Evolutionary conservation across 108 stramenopile genomes (phyloP).

Genomic region (Bacterosira constricta): DNA sequence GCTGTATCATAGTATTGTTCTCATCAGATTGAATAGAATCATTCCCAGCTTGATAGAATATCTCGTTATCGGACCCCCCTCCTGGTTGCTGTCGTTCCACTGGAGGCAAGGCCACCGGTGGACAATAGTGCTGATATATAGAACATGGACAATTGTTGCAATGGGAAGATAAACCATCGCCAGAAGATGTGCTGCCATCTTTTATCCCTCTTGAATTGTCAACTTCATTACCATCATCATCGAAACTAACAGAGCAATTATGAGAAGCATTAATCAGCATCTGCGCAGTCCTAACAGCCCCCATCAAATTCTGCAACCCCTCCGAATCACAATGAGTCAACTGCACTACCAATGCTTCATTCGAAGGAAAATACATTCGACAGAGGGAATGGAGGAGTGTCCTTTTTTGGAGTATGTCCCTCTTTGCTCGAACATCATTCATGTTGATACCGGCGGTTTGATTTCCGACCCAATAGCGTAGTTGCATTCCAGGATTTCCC

Average conservation of each 20-base stretch:
- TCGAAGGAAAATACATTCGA: background rate
- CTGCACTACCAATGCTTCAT: background rate
- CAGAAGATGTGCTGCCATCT: background rate
- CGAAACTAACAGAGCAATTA: constrained; percentile 1
- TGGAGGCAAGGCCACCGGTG: constrained; percentile 5
- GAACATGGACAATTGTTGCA: constrained; percentile 5
- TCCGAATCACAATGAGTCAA: background rate
- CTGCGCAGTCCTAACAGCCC: constrained; percentile 11
- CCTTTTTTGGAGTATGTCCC: background rate
- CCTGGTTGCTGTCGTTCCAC: constrained; percentile 2
- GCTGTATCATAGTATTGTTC: background rate
- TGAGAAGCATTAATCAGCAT: constrained; percentile 34
- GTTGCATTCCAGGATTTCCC: background rate
- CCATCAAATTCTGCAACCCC: background rate
- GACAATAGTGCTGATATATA: constrained; percentile 18
- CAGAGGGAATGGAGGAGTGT: constrained; percentile 21
- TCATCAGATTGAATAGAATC: background rate
- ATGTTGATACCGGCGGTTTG: background rate
- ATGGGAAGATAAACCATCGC: no score
- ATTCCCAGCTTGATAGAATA: background rate
- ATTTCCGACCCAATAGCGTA: background rate
- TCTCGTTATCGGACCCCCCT: background rate
- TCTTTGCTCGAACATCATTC: background rate
- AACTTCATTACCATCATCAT: background rate
- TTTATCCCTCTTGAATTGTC: background rate